Conservation (phyloP, 2,329 filamentous ascomycete genomes). For the Arthrobotrys sphaeroides region DNA sequence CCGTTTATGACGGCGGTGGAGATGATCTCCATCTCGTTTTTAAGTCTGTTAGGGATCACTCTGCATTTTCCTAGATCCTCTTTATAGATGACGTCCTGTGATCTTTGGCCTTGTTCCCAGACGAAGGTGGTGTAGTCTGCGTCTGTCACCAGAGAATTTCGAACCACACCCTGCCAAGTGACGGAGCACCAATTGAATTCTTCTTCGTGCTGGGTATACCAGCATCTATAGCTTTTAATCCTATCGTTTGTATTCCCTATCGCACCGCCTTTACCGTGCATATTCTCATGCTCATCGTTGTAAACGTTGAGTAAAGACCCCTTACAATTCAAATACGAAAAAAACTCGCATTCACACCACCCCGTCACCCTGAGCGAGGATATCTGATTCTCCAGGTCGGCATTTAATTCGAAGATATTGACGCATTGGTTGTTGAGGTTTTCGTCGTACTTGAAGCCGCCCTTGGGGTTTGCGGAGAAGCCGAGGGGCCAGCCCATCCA, state of each 20-base stretch:
- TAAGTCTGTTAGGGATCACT: neutral
- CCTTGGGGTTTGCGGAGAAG: neutral
- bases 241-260: too few species aligned
- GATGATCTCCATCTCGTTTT: neutral
- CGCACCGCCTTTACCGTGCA: too few species aligned
- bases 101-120: neutral
- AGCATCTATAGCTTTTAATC: slow-evolving; percentile 21
- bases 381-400: neutral
- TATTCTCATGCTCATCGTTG: too few species aligned
- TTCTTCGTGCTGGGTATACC: neutral
- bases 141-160: neutral
- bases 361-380: slow-evolving; percentile 11
- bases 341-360: slow-evolving; percentile 30
- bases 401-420: slow-evolving; percentile 9
- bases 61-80: neutral
- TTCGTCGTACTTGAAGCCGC: neutral
- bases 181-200: neutral
- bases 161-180: neutral
- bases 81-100: neutral
- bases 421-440: slow-evolving; percentile 15
- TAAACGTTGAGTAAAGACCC: neutral
- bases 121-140: neutral
- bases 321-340: neutral
- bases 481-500: neutral
- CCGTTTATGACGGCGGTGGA: neutral